These are phyloP conservation scores for Podospora sp. DNA, from an alignment of 495 filamentous ascomycete genomes.

Conservation along the genomic window DNA sequence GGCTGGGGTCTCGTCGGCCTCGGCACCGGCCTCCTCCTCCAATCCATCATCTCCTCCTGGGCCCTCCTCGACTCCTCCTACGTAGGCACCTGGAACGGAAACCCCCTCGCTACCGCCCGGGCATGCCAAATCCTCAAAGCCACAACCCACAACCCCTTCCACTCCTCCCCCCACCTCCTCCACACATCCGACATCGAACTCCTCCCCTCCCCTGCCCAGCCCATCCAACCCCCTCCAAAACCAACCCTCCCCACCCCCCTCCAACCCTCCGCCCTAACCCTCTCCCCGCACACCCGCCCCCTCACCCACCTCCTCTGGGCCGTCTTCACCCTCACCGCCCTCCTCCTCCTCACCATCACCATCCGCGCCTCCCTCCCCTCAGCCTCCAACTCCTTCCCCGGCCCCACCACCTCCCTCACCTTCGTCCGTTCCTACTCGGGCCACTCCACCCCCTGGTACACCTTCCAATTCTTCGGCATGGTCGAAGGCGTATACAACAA, in stretches of 20 bases:
- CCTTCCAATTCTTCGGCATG: constrained; percentile 9
- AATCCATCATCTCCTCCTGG: constrained; percentile 13
- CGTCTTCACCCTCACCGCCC: not conserved
- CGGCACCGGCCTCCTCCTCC: constrained; percentile 10
- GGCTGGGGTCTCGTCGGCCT: constrained; percentile 10
- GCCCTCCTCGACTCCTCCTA: not conserved
- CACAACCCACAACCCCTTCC: not conserved
- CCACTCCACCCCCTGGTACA: not conserved
- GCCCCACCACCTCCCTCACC: not conserved
- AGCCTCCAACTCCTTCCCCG: not conserved
- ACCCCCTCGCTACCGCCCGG: constrained; percentile 11
- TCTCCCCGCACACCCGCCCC: not conserved
- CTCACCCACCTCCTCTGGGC: not conserved
- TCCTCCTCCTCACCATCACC: not conserved
- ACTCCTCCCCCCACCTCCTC: not conserved
- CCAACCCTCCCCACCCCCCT: not conserved
- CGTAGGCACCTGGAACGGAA: constrained; percentile 3
- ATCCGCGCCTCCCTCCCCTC: constrained; percentile 2
- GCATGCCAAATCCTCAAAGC: not conserved
- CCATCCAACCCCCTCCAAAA: not conserved
- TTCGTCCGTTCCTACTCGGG: not conserved
- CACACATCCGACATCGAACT: not conserved
- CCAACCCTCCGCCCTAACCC: constrained; percentile 1
- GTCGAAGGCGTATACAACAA: constrained; percentile 1
- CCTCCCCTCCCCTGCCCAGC: not conserved